Conservation (phyloP, 2,329 filamentous ascomycete genomes). For the Aspergillus unguis region DNA sequence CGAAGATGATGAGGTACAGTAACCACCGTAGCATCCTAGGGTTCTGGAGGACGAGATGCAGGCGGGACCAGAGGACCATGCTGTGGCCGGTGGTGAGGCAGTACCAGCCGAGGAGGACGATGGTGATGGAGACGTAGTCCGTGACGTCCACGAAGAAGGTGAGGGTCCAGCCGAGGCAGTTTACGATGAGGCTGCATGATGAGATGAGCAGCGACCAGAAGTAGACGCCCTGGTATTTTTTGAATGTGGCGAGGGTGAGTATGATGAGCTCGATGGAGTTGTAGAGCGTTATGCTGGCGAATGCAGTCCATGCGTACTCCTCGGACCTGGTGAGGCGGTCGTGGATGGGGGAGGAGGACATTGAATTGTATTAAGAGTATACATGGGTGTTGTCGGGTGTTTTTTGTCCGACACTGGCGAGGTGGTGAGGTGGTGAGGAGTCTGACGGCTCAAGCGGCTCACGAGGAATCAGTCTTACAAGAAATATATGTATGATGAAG, state of each 20-base stretch:
- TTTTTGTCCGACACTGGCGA: background rate
- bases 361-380: background rate
- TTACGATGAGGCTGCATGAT: constrained; percentile 36
- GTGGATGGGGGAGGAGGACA: background rate
- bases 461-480: background rate
- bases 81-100: constrained; percentile 44
- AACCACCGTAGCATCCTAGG: constrained; percentile 31
- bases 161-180: constrained; percentile 41
- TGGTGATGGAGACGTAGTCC: constrained; percentile 30
- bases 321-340: background rate
- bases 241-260: constrained; percentile 44
- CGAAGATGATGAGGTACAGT: constrained; percentile 40
- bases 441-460: no score
- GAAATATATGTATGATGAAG: background rate
- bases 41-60: constrained; percentile 40
- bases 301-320: constrained; percentile 31
- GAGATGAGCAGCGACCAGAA: constrained; percentile 45
- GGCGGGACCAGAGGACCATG: constrained; percentile 45
- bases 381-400: background rate
- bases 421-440: background rate
- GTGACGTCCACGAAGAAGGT: constrained; percentile 34
- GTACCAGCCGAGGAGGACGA: constrained; percentile 41
- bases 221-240: constrained; percentile 40
- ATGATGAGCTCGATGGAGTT: constrained; percentile 45
- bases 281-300: constrained; percentile 44